These are phyloP conservation scores for Emmonsia crescens DNA, from an alignment of 2,329 filamentous ascomycete species.

Conservation along the genomic window DNA sequence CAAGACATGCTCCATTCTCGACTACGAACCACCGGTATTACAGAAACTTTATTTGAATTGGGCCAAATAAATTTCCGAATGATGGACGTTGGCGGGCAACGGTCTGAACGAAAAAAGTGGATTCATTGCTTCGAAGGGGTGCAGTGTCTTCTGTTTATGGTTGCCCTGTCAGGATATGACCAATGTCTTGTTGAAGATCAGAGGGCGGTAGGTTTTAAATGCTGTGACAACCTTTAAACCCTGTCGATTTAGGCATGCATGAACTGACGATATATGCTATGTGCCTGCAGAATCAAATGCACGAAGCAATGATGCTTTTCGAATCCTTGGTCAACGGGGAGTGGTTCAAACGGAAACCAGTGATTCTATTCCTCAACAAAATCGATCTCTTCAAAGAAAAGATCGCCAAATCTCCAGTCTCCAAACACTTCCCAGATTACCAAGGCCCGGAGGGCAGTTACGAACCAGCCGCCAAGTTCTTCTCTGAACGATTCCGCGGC, in stretches of 20 bases:
- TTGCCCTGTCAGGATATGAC: constrained; percentile 92
- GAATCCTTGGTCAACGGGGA: constrained; percentile 77
- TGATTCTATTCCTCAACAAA: constrained; percentile 80
- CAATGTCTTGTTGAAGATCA: constrained; percentile 94
- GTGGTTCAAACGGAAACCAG: constrained; percentile 72
- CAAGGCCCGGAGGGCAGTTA: constrained; percentile 59
- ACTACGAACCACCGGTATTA: constrained; percentile 87
- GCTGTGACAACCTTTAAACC: neutral
- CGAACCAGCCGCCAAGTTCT: constrained; percentile 68
- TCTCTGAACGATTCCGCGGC: constrained; percentile 68
- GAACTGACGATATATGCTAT: constrained; percentile 10
- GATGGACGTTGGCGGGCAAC: constrained; percentile 89
- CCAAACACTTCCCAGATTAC: constrained; percentile 69
- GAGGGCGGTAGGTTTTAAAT: constrained; percentile 62
- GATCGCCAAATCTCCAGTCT: constrained; percentile 58
- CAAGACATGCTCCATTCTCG: constrained; percentile 89
- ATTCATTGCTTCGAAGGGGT: constrained; percentile 95
- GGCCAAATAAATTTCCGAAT: constrained; percentile 90
- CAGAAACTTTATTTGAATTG: constrained; percentile 85
- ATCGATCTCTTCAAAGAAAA: constrained; percentile 78
- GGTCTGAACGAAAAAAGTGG: constrained; percentile 94
- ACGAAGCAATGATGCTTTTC: constrained; percentile 77
- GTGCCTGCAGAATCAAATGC: constrained; percentile 69
- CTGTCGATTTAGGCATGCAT: neutral
- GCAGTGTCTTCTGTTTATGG: constrained; percentile 82